Evolutionary conservation across 2,329 filamentous ascomycete genomes (phyloP), one percentile per base, ranked within the genome.

Genomic region (Dothidotthia symphoricarpi): DNA sequence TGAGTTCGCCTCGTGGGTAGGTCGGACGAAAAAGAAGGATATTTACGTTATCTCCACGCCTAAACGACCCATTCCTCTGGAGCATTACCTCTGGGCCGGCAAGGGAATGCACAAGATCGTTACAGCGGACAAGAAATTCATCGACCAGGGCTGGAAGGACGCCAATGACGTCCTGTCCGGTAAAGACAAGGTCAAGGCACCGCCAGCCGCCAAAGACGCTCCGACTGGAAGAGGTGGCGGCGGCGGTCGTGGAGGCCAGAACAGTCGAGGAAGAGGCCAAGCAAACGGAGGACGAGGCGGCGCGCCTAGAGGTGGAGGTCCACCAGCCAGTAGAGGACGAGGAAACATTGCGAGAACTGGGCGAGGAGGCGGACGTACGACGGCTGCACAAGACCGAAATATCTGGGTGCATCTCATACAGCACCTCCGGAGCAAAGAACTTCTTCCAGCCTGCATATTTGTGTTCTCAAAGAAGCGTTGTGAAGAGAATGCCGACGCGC

Each of bases 21-120:
- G 93, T 9, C 80, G 93, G 34, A 98, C 93, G 1, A 98, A 98
- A 71, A 91, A 95, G 70, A 97, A 96, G 69, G 87, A 98, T 58
- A 97, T 98, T 24, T 98, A 97, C 63, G 93, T 98, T 55, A 98
- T 98, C 38, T 97, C 93, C 0, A 98, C 93, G 0, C 84, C 90
- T 0, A 98, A 98, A 67, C 81, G 93, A 42, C 93, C 93, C 0
- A 88, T 98, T 1, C 93, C 93, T 0, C 72, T 98, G 2, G 93
- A 98, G 57, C 93, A 98, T 65, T 98, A 91, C 57, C 76, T 98
- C 1, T 98, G 93, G 93, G 90, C 89, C 4, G 86, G 85, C 41
- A 97, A 96, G 66, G 81, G 83, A 25, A 93, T 95, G 61, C 78
- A 89, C 71, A 96, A 95, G 68, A 96, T 98, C 55, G 93, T 98